Evolutionary conservation across 305 asterid species (phyloP).

Genomic region (Rubia balearica): DNA sequence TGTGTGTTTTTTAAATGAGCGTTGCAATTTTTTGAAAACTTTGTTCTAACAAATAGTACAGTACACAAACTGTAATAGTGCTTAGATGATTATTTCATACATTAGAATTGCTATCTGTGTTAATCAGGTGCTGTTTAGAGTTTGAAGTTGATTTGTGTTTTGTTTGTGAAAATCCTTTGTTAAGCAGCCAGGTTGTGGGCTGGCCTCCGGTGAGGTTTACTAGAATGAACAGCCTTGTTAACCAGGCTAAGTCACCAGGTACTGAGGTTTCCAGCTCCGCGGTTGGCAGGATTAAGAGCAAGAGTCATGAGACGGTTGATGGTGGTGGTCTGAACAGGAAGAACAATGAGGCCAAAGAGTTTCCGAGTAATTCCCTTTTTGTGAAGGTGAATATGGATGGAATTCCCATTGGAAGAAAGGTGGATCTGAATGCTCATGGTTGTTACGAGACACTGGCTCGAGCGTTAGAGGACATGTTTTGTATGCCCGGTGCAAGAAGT

Average conservation of each 20-base stretch:
- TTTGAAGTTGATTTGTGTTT: constrained; percentile 6
- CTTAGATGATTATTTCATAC: too few species aligned
- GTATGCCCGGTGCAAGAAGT: constrained; percentile 41
- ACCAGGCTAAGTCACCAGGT: constrained; percentile 49
- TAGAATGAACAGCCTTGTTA: constrained; percentile 58
- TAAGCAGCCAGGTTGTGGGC: constrained; percentile 80
- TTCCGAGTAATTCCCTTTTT: constrained; percentile 39
- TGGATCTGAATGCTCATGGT: constrained; percentile 66
- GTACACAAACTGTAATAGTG: too few species aligned
- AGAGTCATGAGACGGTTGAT: constrained; percentile 23
- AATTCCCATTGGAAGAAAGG: constrained; percentile 67
- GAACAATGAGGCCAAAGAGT: constrained; percentile 30
- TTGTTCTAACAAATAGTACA: not conserved
- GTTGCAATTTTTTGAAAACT: not conserved
- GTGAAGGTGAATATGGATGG: constrained; percentile 95
- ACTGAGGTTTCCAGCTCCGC: constrained; percentile 41
- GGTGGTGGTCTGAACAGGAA: constrained; percentile 22
- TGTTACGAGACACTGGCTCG: constrained; percentile 58
- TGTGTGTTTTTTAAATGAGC: too few species aligned
- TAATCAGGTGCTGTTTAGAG: not conserved
- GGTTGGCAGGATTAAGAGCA: constrained; percentile 32
- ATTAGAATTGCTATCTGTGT: not conserved
- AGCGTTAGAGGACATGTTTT: constrained; percentile 64
- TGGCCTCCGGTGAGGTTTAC: constrained; percentile 83
- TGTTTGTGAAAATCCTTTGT: constrained; percentile 15